A percentile compares a stretch with the other conserved stretches of the same genome.
phyloP scores from a whole-genome alignment of 495 filamentous ascomycete genomes.

The Podospora pseudoanserina region DNA sequence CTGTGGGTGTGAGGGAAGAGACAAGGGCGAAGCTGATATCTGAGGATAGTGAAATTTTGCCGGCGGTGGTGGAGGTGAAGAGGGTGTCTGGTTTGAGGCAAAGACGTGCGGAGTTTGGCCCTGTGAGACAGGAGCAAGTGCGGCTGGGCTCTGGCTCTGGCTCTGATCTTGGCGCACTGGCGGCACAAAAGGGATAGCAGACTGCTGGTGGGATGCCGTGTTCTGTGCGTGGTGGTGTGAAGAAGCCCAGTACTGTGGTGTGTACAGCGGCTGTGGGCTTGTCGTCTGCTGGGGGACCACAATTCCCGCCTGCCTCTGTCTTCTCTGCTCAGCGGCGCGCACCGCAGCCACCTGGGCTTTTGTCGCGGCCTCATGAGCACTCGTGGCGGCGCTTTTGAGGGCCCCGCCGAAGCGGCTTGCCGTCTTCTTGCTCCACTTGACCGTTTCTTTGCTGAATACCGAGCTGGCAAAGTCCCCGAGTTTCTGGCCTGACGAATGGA shows the following conservation, averaged over 20 bases:
- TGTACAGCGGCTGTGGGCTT: neutral
- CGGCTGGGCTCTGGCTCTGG: neutral
- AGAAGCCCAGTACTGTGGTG: neutral
- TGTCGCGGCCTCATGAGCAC: slow-evolving; percentile 17
- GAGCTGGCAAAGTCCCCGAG: slow-evolving; percentile 23
- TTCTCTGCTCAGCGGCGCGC: slow-evolving; percentile 16
- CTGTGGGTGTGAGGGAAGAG: neutral
- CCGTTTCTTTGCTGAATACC: slow-evolving; percentile 30
- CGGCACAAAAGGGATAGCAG: neutral
- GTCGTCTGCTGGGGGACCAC: neutral
- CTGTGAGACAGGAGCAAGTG: neutral
- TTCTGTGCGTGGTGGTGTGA: neutral
- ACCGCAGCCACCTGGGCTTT: slow-evolving; percentile 15
- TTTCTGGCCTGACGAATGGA: slow-evolving; percentile 14
- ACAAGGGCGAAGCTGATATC: neutral
- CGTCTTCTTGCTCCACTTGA: slow-evolving; percentile 31
- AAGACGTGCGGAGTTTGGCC: neutral
- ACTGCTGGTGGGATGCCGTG: neutral
- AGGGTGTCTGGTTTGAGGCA: neutral
- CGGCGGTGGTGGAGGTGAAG: neutral
- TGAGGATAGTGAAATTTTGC: neutral
- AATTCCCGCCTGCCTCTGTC: slow-evolving; percentile 4
- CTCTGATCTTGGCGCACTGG: no score
- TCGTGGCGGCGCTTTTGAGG: slow-evolving; percentile 23
- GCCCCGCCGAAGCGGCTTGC: slow-evolving; percentile 23